phyloP scores from a whole-genome alignment of 2,329 filamentous ascomycete genomes.

The Aureobasidium sp. region DNA sequence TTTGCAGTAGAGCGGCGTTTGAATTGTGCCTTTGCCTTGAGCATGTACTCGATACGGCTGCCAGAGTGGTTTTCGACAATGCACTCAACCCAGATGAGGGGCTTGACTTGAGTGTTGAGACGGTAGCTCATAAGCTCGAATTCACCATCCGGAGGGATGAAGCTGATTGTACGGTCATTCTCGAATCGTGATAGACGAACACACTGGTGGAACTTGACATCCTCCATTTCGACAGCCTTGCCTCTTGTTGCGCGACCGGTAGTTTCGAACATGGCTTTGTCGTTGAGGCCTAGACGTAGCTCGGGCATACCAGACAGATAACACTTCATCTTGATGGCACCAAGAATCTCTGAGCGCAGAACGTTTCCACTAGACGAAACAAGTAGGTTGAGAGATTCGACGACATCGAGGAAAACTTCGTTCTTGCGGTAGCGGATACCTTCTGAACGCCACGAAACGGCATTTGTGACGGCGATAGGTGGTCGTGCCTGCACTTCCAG shows the following conservation, averaged over 20 bases:
- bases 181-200: constrained; percentile 93
- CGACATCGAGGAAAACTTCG: constrained; percentile 95
- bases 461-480: constrained; percentile 96
- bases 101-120: constrained; percentile 96
- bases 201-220: constrained; percentile 99
- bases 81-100: constrained; percentile 97
- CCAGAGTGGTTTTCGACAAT: constrained; percentile 94
- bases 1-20: constrained; percentile 96
- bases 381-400: constrained; percentile 92
- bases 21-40: constrained; percentile 96
- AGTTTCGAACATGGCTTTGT: constrained; percentile 99
- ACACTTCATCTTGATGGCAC: constrained; percentile 99
- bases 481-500: constrained; percentile 92
- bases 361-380: constrained; percentile 94
- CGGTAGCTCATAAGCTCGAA: constrained; percentile 99
- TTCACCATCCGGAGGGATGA: constrained; percentile 96
- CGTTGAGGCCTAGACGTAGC: constrained; percentile 85
- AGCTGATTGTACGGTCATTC: constrained; percentile 97
- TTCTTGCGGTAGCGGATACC: constrained; percentile 98
- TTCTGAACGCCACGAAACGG: constrained; percentile 95
- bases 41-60: constrained; percentile 95
- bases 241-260: constrained; percentile 88
- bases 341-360: constrained; percentile 88
- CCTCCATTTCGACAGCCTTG: constrained; percentile 99
- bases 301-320: constrained; percentile 98